Percentiles rank a stretch among this genome's conserved stretches.
phyloP scores from a whole-genome alignment of 345 rosid genomes.

The Salix arbutifolia region DNA sequence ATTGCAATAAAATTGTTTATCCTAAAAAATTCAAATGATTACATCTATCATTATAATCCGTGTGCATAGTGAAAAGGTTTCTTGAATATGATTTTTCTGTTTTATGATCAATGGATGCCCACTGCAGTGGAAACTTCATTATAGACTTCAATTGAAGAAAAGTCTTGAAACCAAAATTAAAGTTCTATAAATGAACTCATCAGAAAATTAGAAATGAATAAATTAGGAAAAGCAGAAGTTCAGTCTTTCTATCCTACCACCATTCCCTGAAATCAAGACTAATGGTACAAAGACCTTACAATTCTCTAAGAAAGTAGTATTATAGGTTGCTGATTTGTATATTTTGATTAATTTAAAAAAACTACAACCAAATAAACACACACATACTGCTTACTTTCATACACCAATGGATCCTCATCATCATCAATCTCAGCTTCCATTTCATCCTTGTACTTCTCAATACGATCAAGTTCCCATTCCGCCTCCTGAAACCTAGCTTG shows the following conservation, averaged over 20 bases:
- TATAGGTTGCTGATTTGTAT: neutral
- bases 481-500: constrained; percentile 75
- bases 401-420: constrained; percentile 92
- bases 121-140: neutral
- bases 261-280: neutral
- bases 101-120: neutral
- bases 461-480: constrained; percentile 97
- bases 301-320: constrained; percentile 5
- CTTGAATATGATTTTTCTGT: neutral
- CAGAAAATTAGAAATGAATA: neutral
- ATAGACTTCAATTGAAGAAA: neutral
- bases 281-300: neutral
- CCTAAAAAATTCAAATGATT: constrained; percentile 3
- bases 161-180: neutral
- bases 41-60: neutral
- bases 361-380: neutral
- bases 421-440: constrained; percentile 99
- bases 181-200: neutral
- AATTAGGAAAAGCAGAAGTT: neutral
- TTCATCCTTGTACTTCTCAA: constrained; percentile 94
- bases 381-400: constrained; percentile 71
- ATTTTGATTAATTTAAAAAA: neutral
- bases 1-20: neutral
- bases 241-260: neutral
- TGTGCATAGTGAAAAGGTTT: neutral